phyloP scores from a whole-genome alignment of 2,329 filamentous ascomycete genomes.

The Neonectria punicea region DNA sequence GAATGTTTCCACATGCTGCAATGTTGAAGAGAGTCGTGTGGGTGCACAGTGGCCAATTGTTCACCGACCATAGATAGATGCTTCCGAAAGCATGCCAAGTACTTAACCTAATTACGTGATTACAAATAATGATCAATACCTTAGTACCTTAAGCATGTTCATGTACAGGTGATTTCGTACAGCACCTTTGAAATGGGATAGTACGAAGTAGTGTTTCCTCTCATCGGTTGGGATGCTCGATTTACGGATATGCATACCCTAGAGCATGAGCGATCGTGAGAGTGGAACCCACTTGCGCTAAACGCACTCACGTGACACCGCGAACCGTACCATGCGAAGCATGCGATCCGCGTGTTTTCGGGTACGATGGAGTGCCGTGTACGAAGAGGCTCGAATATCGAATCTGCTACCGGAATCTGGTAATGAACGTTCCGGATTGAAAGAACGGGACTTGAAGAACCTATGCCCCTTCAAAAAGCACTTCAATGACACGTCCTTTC shows the following conservation, averaged over 20 bases:
- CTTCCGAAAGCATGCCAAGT: not conserved
- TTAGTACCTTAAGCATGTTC: not conserved
- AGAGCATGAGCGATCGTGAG: not conserved
- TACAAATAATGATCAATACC: not conserved
- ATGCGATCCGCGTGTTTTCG: not conserved
- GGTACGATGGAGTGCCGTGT: not conserved
- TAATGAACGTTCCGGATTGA: not conserved
- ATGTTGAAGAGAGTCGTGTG: no score
- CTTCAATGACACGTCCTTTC: conserved; percentile 26
- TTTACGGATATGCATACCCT: not conserved
- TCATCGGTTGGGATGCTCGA: not conserved
- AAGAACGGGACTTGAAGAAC: not conserved
- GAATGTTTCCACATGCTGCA: not conserved
- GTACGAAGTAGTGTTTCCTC: no score
- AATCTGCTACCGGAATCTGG: not conserved
- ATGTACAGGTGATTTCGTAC: not conserved
- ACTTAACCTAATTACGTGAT: accelerated
- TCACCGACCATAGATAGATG: not conserved
- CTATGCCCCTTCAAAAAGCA: conserved; percentile 8
- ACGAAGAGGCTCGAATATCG: not conserved
- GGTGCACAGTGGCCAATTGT: not conserved
- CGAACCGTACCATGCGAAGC: not conserved
- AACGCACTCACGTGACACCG: not conserved
- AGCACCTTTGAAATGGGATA: not conserved
- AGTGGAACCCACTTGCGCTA: not conserved